Evolutionary conservation across 768 basidiomycete species (phyloP), one percentile per base, ranked within the genome.

Genomic region (Boletus fagicola): DNA sequence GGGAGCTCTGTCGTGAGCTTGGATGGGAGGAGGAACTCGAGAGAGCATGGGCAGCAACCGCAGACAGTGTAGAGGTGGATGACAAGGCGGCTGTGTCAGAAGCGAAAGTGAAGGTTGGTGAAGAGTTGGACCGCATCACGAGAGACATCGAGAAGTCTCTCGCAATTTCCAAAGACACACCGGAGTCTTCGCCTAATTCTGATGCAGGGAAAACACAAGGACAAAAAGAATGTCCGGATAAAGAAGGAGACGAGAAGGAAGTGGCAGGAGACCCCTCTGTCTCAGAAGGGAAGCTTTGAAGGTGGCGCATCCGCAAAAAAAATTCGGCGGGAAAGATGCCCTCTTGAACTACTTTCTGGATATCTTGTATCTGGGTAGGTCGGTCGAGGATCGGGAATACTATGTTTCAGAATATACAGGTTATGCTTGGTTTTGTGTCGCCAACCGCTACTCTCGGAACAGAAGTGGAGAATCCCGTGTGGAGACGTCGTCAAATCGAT

Each of bases 11-110:
- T 63, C 74, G 75, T 58, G 82, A 83, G 61, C 78, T 95, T 13
- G 90, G 88, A 5, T 94, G 93, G 92, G 77, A 80, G 51, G 77
- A 82, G 6, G 87, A 88, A 54, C 72, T 90, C 30, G 72, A 78
- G 45, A 67, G 65, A 20, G 68, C 78, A 16, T 89, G 87, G 88
- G 76, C 71, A 18, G 76, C 74, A 61, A 87, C 87, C 16, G 72
- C 51, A 26, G 61, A 65, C n/a, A 65, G 61, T 40, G 54, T 73
- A 1, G 73, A 72, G 30, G 47, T 22, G 1, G 61, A 61, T 18
- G 55, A 51, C 15, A 46, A 52, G 22, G 16, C 12, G n/a, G 51
- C 42, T 44, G 45, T n/a, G 40, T 38, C 55, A n/a, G 60, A 59
- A 31, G 40, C 42, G 22, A 58, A 43, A 22, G 53, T 18, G 33